These are phyloP conservation scores for Pseudogymnoascus sp. DNA, from an alignment of 2,329 filamentous ascomycete species.

Conservation along the genomic window DNA sequence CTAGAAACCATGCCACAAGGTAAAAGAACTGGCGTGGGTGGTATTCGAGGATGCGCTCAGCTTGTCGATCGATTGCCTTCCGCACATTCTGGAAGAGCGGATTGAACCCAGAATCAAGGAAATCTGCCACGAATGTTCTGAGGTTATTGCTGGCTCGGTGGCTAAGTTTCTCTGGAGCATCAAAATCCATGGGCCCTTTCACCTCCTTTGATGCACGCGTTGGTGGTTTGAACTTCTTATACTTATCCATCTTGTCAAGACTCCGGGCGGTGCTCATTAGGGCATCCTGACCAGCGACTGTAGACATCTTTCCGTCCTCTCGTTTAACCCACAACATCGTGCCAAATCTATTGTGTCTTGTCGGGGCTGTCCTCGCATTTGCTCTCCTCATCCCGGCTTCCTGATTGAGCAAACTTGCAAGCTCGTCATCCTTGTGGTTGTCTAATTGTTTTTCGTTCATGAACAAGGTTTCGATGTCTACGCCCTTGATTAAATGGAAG, in stretches of 20 bases:
- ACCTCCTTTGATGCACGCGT: slow-evolving; percentile 53
- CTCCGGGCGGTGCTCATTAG: slow-evolving; percentile 65
- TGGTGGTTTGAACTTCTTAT: slow-evolving; percentile 84
- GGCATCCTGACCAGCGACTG: slow-evolving; percentile 81
- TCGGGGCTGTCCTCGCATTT: slow-evolving; percentile 70
- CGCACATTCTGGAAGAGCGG: slow-evolving; percentile 78
- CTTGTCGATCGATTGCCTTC: slow-evolving; percentile 84
- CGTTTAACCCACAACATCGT: slow-evolving; percentile 96
- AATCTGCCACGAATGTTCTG: slow-evolving; percentile 79
- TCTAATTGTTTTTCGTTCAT: slow-evolving; percentile 68
- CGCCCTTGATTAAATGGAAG: slow-evolving; percentile 86
- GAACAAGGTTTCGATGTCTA: slow-evolving; percentile 77
- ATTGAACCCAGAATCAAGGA: slow-evolving; percentile 92
- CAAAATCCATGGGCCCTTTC: slow-evolving; percentile 65
- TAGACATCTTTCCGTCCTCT: slow-evolving; percentile 68
- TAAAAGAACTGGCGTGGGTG: slow-evolving; percentile 88
- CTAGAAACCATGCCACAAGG: slow-evolving; percentile 83
- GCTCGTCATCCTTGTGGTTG: slow-evolving; percentile 62
- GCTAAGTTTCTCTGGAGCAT: slow-evolving; percentile 62
- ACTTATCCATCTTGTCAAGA: slow-evolving; percentile 80
- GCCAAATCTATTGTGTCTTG: slow-evolving; percentile 86
- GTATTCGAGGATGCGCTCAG: slow-evolving; percentile 67
- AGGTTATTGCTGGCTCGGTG: slow-evolving; percentile 67
- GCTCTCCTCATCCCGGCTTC: slow-evolving; percentile 76
- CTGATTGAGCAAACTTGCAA: slow-evolving; percentile 67